Evolutionary conservation across 352 stramenopile genomes (phyloP), one percentile per base, ranked within the genome.

Genomic region (Pythium aquatile): DNA sequence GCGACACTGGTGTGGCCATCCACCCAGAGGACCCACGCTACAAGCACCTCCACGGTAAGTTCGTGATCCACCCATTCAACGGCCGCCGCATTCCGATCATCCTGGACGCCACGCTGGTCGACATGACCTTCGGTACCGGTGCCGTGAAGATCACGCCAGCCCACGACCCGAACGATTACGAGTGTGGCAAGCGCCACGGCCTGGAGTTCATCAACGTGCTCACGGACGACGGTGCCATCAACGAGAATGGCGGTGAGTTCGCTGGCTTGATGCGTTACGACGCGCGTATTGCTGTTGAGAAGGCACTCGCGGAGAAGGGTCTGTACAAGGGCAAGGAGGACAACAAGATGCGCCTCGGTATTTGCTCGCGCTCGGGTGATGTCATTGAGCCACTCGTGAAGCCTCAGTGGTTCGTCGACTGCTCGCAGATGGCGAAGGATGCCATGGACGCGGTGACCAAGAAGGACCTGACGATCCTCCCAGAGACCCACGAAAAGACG

Each of bases 81-180:
- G 88, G 86, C 56, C 85, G 95, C n/a, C 91, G 89, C 49, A 98
- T 99, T 63, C 97, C 97, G 7, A 99, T 99, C 62, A 85, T 99
- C 48, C 78, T 87, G 30, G 98, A 99, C 79, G 66, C 76, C 5
- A 89, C 93, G 44, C 83, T 99, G 16, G 98, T 99, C 10, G 97
- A 99, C 79, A 99, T 99, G 97, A 77, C 64, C 13, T 99, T 99
- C 70, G 98, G 97, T 68, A 99, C 97, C 5, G 97, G 97, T 54
- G 98, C 96, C 3, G 90, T 99, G 7, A 99, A 99, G 79, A 98
- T 99, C 74, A 99, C 98, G 29, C 98, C 98, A 1, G 97, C 95
- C 0, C 98, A 99, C 79, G 98, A 99, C 75, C 89, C 95, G 1
- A 99, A 99, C 69, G 98, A 99, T 85, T 99, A 99, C 79, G 97